Percentiles rank a stretch among this genome's conserved stretches.
Evolutionary conservation across 2,329 filamentous ascomycete species (phyloP).

Genomic region (Colletotrichum noveboracense): DNA sequence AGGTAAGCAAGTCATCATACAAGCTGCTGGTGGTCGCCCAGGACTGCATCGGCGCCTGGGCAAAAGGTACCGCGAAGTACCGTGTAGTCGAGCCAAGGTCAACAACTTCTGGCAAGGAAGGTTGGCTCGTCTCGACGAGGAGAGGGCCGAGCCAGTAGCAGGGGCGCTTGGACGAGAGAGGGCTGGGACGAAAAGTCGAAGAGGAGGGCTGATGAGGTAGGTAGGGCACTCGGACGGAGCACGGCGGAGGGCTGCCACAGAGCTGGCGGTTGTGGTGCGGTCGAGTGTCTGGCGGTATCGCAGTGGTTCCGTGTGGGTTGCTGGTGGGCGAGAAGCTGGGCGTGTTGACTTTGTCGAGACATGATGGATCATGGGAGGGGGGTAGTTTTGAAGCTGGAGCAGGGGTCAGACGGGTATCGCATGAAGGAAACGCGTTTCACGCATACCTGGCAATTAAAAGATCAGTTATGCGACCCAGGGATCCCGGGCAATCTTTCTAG

Average conservation of each 20-base stretch:
- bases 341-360: conserved; percentile 16
- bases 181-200: conserved; percentile 5
- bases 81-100: background rate
- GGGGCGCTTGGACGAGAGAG: conserved; percentile 1
- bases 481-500: conserved; percentile 37
- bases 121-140: background rate
- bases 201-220: background rate
- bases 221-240: conserved; percentile 4
- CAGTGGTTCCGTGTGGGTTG: background rate
- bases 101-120: background rate
- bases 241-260: background rate
- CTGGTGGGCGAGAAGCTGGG: background rate
- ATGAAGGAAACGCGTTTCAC: conserved; percentile 52
- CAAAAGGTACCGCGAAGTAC: background rate
- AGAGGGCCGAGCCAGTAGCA: conserved; percentile 14
- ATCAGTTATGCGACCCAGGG: conserved; percentile 46
- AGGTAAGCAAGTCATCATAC: background rate
- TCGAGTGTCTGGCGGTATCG: background rate
- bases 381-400: conserved; percentile 6
- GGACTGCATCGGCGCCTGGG: background rate
- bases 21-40: background rate
- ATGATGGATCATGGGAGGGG: conserved; percentile 7
- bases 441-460: conserved; percentile 53
- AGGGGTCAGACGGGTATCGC: conserved; percentile 35
- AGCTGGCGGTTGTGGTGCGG: background rate